A percentile compares a stretch with the other conserved stretches of the same genome.
phyloP scores from a whole-genome alignment of 2,329 filamentous ascomycete genomes.

The Penicillium crustosum region DNA sequence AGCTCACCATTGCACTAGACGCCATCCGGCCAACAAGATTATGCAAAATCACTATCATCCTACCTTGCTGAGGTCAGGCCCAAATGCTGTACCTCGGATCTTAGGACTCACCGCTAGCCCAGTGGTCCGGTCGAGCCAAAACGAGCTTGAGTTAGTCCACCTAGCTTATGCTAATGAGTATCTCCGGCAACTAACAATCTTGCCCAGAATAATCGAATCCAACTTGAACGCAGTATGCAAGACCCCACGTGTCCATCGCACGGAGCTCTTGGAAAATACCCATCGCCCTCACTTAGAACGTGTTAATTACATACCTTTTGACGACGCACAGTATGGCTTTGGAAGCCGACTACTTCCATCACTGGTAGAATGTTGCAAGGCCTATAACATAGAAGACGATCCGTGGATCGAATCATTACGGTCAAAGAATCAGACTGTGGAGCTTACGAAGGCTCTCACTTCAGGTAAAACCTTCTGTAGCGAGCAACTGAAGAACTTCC shows the following conservation, averaged over 20 bases:
- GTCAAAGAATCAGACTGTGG: constrained; percentile 35
- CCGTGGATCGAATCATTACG: constrained; percentile 57
- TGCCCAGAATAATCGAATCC: constrained; percentile 53
- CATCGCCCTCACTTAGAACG: constrained; percentile 58
- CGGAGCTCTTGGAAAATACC: constrained; percentile 67
- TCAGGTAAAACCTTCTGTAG: constrained; percentile 44
- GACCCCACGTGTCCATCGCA: constrained; percentile 66
- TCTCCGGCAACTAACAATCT: neutral
- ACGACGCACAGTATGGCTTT: neutral
- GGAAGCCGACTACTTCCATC: constrained; percentile 40
- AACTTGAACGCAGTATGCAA: constrained; percentile 69
- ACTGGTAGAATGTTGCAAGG: constrained; percentile 44
- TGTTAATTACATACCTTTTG: constrained; percentile 21
- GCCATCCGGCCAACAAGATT: constrained; percentile 65
- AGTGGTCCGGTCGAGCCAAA: constrained; percentile 59
- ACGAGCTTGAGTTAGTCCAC: constrained; percentile 52
- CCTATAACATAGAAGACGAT: constrained; percentile 60
- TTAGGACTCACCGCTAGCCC: constrained; percentile 82
- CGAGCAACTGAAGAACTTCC: constrained; percentile 58
- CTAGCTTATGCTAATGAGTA: too few relatives aligned
- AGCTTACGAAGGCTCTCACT: constrained; percentile 30
- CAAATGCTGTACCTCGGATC: constrained; percentile 58
- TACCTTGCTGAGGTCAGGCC: constrained; percentile 36
- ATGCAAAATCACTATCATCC: constrained; percentile 71
- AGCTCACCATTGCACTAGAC: constrained; percentile 71